Base-by-base conservation (phyloP, 768 basidiomycete species). In the Tulasnella calospora region DNA sequence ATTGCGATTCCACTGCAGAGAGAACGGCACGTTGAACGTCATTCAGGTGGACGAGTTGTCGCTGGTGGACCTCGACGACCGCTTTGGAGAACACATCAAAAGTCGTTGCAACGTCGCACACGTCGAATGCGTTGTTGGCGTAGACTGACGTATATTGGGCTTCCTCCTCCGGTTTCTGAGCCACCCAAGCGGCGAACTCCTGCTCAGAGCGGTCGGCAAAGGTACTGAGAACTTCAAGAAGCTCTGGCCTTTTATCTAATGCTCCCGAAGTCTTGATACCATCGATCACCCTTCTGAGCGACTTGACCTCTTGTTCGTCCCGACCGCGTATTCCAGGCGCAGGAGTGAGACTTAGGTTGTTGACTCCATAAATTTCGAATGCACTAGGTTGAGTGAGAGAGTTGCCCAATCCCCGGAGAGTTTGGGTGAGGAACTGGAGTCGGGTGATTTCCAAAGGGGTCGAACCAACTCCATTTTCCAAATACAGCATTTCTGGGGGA, bases 391-490 rank as follows among this genome's bases (percentile, higher is more conserved):
- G n/a, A 9, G 38, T 51, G 23, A 57, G 51, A 19, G 75, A 10
- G 21, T 36, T 30, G 61, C 8, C 30, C 61, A 67, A 33, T 13
- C 61, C 61, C 30, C 61, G 61, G 6, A 78, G 30, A 17, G 30
- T 71, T 19, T 71, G 27, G 38, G 40, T 78, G 12, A 78, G 40
- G 38, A 3, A 81, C 84, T 27, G 87, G 87, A 10, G 83, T 82
- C 6, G 87, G 85, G 35, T 88, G 87, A 8, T 88, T 83, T 1
- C 86, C 87, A 70, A 86, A 87, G 10, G 85, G 84, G 9, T 90
- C 82, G 67, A 91, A 82, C 82, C 87, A 44, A 44, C 44, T 12
- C 44, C 44, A 15, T 44, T 44, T 44, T 44, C 44, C 17, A 44
- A 19, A 17, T 44, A 44, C 44, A 44, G 44, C 44, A 44, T 44